Conservation (phyloP, 805 yeast species). For the Myxozyma vanderwaltii region DNA sequence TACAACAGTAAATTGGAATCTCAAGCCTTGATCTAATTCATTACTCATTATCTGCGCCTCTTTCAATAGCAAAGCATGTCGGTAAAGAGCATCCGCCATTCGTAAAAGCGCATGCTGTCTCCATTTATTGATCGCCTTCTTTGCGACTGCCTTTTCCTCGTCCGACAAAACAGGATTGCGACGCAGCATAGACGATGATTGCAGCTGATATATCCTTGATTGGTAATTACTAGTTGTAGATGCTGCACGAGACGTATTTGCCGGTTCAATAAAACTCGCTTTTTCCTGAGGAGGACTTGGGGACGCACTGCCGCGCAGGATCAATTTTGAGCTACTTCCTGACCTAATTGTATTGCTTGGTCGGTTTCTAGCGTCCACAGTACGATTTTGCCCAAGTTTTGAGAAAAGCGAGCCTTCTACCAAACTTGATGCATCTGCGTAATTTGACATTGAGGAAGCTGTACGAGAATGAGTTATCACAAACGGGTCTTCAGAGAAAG, state of each 20-base stretch:
- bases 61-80: slow-evolving; percentile 25
- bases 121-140: slow-evolving; percentile 15
- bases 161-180: slow-evolving; percentile 17
- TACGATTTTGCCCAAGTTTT: slow-evolving; percentile 7
- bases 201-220: neutral
- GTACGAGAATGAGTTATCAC: neutral
- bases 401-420: slow-evolving; percentile 6
- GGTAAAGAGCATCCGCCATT: slow-evolving; percentile 27
- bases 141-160: slow-evolving; percentile 18
- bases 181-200: slow-evolving; percentile 2
- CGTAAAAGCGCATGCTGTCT: slow-evolving; percentile 11
- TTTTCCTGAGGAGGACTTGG: slow-evolving; percentile 4
- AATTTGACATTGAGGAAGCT: slow-evolving; percentile 2
- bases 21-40: slow-evolving; percentile 39
- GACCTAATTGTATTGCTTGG: neutral
- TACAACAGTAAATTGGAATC: slow-evolving; percentile 38
- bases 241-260: neutral
- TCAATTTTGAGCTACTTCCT: neutral
- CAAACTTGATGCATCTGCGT: neutral
- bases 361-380: neutral
- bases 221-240: slow-evolving; percentile 1
- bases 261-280: neutral
- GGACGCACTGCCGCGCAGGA: slow-evolving; percentile 1
- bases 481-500: slow-evolving; percentile 5
- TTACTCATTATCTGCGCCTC: slow-evolving; percentile 45